A percentile compares a stretch with the other conserved stretches of the same genome.
Evolutionary conservation across 1,284 basidiomycete species (phyloP).

Genomic region (Agroathelia rolfsii): DNA sequence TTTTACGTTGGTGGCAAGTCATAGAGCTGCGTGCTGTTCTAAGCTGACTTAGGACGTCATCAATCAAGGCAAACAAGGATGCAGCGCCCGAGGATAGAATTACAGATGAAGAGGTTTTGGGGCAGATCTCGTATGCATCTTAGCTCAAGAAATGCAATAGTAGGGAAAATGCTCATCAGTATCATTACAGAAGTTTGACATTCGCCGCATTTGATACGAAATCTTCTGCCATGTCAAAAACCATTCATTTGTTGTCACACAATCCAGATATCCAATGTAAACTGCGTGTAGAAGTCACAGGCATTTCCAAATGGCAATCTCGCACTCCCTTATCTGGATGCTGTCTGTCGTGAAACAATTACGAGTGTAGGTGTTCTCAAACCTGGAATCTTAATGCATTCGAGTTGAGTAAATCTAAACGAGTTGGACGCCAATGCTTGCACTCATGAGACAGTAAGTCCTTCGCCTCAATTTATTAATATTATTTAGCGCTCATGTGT

Average conservation of each 20-base stretch:
- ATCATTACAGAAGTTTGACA: slow-evolving; percentile 25
- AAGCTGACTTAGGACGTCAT: neutral
- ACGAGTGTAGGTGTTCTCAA: slow-evolving; percentile 28
- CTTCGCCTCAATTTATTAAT: no score
- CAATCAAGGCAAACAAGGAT: slow-evolving; percentile 30
- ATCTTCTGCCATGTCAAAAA: slow-evolving; percentile 27
- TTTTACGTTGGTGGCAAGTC: slow-evolving; percentile 12
- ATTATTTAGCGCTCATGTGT: no score
- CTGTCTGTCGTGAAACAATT: slow-evolving; percentile 37
- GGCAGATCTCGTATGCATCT: slow-evolving; percentile 38
- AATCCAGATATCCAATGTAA: slow-evolving; percentile 23
- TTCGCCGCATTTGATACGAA: slow-evolving; percentile 39
- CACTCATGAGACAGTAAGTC: neutral
- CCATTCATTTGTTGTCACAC: slow-evolving; percentile 23
- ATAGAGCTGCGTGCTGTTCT: no score
- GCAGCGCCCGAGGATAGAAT: slow-evolving; percentile 23
- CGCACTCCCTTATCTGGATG: slow-evolving; percentile 32
- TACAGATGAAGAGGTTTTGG: slow-evolving; percentile 31
- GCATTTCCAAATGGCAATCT: slow-evolving; percentile 17
- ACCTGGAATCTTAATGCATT: slow-evolving; percentile 2
- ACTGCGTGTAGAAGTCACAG: slow-evolving; percentile 24
- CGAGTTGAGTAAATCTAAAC: no score
- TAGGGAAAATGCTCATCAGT: neutral
- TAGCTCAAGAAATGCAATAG: no score
- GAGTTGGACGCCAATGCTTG: neutral